These are phyloP conservation scores for Ulvella scutata DNA, from an alignment of 139 green algal species.

Conservation along the genomic window DNA sequence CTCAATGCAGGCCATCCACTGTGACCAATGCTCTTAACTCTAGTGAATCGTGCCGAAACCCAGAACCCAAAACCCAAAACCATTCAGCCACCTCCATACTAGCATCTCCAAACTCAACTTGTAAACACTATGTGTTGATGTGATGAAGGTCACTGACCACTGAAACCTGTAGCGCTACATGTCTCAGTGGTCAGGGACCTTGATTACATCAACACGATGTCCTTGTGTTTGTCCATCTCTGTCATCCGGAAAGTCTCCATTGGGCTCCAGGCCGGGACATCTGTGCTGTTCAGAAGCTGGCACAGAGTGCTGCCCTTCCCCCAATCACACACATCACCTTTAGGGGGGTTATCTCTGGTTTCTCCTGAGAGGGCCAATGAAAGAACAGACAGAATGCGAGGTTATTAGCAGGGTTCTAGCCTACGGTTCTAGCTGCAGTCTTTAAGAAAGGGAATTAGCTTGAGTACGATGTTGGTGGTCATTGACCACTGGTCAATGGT, in stretches of 20 bases:
- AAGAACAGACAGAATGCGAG: slow-evolving; percentile 85
- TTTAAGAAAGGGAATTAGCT: slow-evolving; percentile 79
- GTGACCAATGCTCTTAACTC: no score
- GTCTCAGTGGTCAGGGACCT: no score
- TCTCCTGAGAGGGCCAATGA: slow-evolving; percentile 72
- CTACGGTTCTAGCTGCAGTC: no score
- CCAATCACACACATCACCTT: slow-evolving; percentile 48
- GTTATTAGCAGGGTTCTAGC: slow-evolving; percentile 86
- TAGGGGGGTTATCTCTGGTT: slow-evolving; percentile 66
- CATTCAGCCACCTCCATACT: no score
- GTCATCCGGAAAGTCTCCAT: slow-evolving; percentile 74
- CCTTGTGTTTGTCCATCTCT: slow-evolving; percentile 91
- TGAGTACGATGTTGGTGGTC: slow-evolving; percentile 53
- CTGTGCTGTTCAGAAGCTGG: slow-evolving; percentile 70
- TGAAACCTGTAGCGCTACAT: no score
- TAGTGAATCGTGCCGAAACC: no score
- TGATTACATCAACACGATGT: no score
- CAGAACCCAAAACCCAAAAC: no score
- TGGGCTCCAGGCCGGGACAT: slow-evolving; percentile 39
- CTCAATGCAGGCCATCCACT: no score
- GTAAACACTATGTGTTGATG: no score
- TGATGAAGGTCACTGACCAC: no score
- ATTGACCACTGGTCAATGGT: neutral
- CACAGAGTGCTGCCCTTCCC: slow-evolving; percentile 81
- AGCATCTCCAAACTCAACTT: no score